Evolutionary conservation across 2,329 filamentous ascomycete species (phyloP), one percentile per base, ranked within the genome.

Genomic region (Aspergillus floridensis): DNA sequence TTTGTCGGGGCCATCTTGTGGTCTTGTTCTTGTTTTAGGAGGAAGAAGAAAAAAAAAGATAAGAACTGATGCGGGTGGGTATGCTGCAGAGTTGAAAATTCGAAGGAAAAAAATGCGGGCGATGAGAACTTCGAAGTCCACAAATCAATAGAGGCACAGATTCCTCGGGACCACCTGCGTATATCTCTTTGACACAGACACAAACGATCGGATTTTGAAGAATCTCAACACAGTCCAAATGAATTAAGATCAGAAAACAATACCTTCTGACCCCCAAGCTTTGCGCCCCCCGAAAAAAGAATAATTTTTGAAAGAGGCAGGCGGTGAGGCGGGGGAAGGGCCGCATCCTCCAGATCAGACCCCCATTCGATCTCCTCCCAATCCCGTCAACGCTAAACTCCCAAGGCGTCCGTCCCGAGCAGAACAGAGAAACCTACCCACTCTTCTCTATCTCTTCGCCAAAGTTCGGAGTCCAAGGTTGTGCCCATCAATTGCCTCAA

Each of bases 1-100:
- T 72, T 75, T 52, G 68, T 76, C 57, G 76, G 75, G 48, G 75
- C 76, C 76, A 78, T 78, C 53, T 58, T 57, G 44, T 38, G 52
- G n/a, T 44, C 41, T 52, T 10, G 22, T 8, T 29, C 21, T 29
- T 56, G 10, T 29, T 29, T 29, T 8, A 7, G 32, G 32, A 35
- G 10, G 10, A 16, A 35, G 12, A 35, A 12, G 1, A 29, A 29
- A 10, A 29, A 29, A 29, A 10, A 29, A 10, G 26, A 10, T 29
- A 8, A 38, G 11, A 24, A 44, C 26, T 19, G 35, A 47, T 58
- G 32, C n/a, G 35, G 56, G 8, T 44, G 51, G 24, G 57, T n/a
- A 53, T 50, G 44, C 49, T 35, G 47, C 24, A 57, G 32, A 57
- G 38, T 5, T 22, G 53, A 57, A 54, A 54, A 54, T 55, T 46